phyloP scores from a whole-genome alignment of 257 asterid genomes.

The Eustoma russellianum region DNA sequence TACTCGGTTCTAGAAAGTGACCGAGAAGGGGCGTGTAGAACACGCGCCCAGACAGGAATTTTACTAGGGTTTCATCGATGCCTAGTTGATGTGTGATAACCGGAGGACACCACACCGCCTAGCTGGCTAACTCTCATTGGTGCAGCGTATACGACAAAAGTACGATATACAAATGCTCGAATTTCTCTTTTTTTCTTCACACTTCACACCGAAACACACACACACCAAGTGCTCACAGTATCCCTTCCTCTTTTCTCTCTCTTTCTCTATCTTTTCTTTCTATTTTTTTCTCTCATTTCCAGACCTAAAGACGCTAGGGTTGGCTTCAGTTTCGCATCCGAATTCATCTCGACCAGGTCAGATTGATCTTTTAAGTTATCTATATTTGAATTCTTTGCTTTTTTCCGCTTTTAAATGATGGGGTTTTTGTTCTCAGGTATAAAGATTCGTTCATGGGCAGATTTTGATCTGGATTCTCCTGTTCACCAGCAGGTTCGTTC shows the following conservation, averaged over 20 bases:
- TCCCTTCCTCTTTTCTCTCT: background rate
- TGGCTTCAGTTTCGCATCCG: too few relatives aligned
- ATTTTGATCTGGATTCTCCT: too few relatives aligned
- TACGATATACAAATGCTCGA: slow-evolving; percentile 3
- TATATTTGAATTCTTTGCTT: too few relatives aligned
- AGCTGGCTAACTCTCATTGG: slow-evolving; percentile 3
- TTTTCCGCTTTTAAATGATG: too few relatives aligned
- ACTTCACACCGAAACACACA: background rate
- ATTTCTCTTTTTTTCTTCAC: background rate
- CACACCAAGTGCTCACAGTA: slow-evolving; percentile 1
- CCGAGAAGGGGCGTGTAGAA: too few relatives aligned
- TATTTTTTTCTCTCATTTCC: background rate
- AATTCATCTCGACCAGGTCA: too few relatives aligned
- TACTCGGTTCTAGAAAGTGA: background rate
- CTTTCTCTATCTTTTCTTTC: background rate
- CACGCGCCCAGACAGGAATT: slow-evolving; percentile 1
- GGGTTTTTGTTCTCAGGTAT: too few relatives aligned
- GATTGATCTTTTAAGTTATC: too few relatives aligned
- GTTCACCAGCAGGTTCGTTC: too few relatives aligned
- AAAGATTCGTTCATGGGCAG: too few relatives aligned
- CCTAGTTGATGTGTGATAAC: slow-evolving; percentile 10
- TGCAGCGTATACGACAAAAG: background rate
- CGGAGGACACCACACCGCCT: background rate
- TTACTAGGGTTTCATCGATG: slow-evolving; percentile 14
- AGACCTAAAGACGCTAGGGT: too few relatives aligned